Conservation (phyloP, 148 eudicot species). For the Gaultheria prostrata region DNA sequence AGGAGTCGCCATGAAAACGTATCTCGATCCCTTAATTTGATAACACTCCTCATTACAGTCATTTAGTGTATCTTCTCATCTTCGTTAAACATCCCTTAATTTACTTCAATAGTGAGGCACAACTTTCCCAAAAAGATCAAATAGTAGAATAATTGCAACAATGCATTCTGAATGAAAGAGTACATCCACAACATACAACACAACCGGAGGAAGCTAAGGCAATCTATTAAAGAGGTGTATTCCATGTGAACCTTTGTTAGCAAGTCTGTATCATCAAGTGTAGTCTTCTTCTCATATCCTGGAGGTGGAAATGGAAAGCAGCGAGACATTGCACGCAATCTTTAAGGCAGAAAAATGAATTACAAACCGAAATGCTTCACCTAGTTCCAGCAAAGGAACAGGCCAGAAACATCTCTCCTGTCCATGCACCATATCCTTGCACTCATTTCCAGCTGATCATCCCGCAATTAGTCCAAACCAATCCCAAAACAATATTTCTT, state of each 20-base stretch:
- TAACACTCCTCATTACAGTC: neutral
- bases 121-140: constrained; percentile 6
- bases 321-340: constrained; percentile 51
- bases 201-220: constrained; percentile 12
- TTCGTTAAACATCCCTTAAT: neutral
- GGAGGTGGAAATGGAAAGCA: constrained; percentile 77
- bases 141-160: neutral
- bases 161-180: constrained; percentile 5
- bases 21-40: neutral
- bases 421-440: constrained; percentile 43
- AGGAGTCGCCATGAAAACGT: neutral
- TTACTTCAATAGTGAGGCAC: neutral
- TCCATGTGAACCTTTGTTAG: constrained; percentile 42
- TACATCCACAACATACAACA: neutral
- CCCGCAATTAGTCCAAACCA: constrained; percentile 12
- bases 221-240: constrained; percentile 11
- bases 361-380: constrained; percentile 27
- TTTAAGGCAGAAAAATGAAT: constrained; percentile 2
- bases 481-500: constrained; percentile 2
- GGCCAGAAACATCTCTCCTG: constrained; percentile 21
- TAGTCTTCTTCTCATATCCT: constrained; percentile 55
- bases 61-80: neutral
- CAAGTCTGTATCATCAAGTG: constrained; percentile 35
- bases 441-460: constrained; percentile 36
- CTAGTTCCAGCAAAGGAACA: constrained; percentile 33